A percentile compares a stretch with the other conserved stretches of the same genome.
phyloP scores from a whole-genome alignment of 1,139 yeast genomes.

The Meyerozyma guilliermondii region DNA sequence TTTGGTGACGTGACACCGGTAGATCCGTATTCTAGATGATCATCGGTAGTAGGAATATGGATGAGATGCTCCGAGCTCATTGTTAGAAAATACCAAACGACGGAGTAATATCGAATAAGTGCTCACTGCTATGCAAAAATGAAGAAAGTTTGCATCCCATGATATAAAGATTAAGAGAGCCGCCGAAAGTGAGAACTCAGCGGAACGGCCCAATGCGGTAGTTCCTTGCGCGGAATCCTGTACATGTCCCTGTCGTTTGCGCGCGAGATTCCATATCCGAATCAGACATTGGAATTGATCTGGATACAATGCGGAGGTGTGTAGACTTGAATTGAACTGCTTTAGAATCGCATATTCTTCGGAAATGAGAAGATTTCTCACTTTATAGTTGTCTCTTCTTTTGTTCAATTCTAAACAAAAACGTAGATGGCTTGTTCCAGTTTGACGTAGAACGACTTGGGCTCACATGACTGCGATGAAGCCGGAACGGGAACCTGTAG shows the following conservation, averaged over 20 bases:
- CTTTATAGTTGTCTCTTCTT: too few species aligned
- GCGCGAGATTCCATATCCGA: too few species aligned
- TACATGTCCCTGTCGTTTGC: too few species aligned
- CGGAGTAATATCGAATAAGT: too few species aligned
- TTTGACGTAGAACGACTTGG: not conserved
- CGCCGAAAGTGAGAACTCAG: not conserved
- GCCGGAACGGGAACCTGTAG: not conserved
- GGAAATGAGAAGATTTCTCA: too few species aligned
- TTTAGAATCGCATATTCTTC: too few species aligned
- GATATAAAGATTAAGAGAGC: too few species aligned
- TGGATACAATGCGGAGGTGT: too few species aligned
- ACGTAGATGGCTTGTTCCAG: not conserved
- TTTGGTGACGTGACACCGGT: not conserved
- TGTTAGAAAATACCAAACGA: too few species aligned
- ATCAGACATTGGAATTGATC: too few species aligned
- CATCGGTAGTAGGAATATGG: not conserved
- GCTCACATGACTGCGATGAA: not conserved
- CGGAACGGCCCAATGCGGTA: not conserved
- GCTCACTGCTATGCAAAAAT: too few species aligned
- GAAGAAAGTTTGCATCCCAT: not conserved
- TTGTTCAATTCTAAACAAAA: not conserved
- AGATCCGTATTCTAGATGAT: not conserved
- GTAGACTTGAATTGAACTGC: too few species aligned
- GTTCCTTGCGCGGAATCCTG: not conserved
- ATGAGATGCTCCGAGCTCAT: not conserved